phyloP scores from a whole-genome alignment of 179 eudicot genomes.

The Silene coronaria region DNA sequence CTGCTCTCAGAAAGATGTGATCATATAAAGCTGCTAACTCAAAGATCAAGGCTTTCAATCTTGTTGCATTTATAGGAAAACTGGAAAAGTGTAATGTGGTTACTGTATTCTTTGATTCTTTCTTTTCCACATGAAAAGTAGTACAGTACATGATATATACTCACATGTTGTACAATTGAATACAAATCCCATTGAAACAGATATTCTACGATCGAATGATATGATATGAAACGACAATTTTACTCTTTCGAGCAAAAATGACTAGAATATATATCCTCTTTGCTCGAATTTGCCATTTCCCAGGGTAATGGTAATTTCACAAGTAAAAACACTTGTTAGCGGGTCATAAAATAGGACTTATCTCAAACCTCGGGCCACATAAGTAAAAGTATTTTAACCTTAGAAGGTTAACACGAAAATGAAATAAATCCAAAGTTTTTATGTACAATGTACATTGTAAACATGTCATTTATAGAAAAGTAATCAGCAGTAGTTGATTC shows the following conservation, averaged over 20 bases:
- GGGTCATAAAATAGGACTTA: background rate
- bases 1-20: slow-evolving; percentile 32
- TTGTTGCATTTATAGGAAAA: slow-evolving; percentile 15
- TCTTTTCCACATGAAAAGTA: background rate
- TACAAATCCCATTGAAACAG: background rate
- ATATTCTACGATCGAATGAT: background rate
- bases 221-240: background rate
- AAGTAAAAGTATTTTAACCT: background rate
- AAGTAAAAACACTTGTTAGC: background rate
- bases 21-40: background rate
- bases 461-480: no score
- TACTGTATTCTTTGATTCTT: background rate
- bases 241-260: background rate
- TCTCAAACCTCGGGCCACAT: background rate
- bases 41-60: background rate
- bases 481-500: no score
- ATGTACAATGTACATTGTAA: no score
- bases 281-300: background rate
- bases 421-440: background rate
- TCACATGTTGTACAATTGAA: background rate
- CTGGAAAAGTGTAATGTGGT: background rate
- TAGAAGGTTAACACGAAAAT: background rate
- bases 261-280: background rate
- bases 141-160: background rate
- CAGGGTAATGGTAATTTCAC: background rate